Evolutionary conservation across 2,329 filamentous ascomycete genomes (phyloP).

Genomic region (Chrysoporthe puriensis): DNA sequence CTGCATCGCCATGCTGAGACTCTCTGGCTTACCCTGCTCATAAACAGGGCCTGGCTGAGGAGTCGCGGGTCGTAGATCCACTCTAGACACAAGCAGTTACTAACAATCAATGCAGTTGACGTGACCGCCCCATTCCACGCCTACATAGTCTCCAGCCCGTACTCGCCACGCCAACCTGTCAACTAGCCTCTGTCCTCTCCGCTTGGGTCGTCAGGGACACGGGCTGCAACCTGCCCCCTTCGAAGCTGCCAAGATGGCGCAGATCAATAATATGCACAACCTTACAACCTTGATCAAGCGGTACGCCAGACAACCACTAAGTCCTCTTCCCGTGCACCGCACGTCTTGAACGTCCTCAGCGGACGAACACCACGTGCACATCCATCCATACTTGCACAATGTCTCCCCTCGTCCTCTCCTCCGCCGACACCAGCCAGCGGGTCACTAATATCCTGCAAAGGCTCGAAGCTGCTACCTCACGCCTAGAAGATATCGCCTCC

Average conservation of each 20-base stretch:
- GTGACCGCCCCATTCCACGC: not conserved
- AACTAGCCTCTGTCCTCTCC: constrained; percentile 16
- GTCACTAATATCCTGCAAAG: constrained; percentile 62
- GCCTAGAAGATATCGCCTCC: constrained; percentile 93
- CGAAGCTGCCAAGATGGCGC: constrained; percentile 25
- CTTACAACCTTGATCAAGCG: constrained; percentile 97
- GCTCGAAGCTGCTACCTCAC: constrained; percentile 94
- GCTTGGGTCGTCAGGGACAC: constrained; percentile 17
- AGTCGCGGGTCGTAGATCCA: not conserved
- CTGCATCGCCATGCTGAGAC: not conserved
- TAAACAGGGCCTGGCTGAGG: not conserved
- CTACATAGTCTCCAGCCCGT: not conserved
- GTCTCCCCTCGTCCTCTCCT: constrained; percentile 30
- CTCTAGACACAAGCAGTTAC: not conserved
- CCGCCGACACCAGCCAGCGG: constrained; percentile 36
- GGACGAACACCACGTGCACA: constrained; percentile 8
- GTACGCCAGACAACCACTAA: constrained; percentile 54
- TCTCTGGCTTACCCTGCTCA: not conserved
- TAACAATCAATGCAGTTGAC: not conserved
- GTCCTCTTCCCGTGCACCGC: constrained; percentile 8
- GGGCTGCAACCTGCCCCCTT: constrained; percentile 20
- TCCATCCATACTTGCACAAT: constrained; percentile 20
- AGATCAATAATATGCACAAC: constrained; percentile 83
- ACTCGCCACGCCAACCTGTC: constrained; percentile 6
- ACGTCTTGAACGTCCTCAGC: not conserved